Conservation (phyloP, 805 yeast genomes). For the Kodamaea neixiangensis region DNA sequence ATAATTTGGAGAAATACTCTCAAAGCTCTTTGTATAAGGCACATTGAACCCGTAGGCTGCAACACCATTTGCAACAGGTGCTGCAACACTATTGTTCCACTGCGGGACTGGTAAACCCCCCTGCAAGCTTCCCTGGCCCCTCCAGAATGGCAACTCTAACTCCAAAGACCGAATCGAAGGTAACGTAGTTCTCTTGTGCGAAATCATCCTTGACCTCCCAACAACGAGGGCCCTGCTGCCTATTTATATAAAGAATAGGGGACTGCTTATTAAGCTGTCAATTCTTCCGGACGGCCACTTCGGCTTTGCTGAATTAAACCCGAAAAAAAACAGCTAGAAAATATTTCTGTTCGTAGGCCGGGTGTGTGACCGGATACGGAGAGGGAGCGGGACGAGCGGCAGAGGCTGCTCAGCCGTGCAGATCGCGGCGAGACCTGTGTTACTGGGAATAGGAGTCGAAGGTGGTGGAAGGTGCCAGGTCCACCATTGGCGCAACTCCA, state of each 20-base stretch:
- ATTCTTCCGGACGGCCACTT: background rate
- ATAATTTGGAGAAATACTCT: background rate
- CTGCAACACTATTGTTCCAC: background rate
- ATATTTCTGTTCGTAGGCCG: background rate
- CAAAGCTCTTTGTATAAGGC: background rate
- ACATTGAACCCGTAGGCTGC: background rate
- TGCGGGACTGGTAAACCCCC: background rate
- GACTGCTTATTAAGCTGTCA: background rate
- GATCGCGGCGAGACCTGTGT: background rate
- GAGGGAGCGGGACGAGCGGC: background rate
- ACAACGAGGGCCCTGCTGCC: background rate
- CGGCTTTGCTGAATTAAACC: background rate
- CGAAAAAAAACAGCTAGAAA: background rate
- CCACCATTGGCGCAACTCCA: no score
- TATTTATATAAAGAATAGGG: background rate
- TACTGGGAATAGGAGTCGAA: background rate
- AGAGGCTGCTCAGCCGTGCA: background rate
- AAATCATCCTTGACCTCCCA: slow-evolving; percentile 4
- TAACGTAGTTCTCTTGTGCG: slow-evolving; percentile 18
- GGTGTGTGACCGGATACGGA: background rate
- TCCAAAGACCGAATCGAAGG: slow-evolving; percentile 39
- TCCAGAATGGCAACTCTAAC: slow-evolving; percentile 26
- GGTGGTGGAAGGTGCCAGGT: background rate
- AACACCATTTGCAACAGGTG: background rate
- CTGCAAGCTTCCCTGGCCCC: background rate